Evolutionary conservation across 768 basidiomycete genomes (phyloP), one percentile per base, ranked within the genome.

Genomic region (Lactarius akahatsu): DNA sequence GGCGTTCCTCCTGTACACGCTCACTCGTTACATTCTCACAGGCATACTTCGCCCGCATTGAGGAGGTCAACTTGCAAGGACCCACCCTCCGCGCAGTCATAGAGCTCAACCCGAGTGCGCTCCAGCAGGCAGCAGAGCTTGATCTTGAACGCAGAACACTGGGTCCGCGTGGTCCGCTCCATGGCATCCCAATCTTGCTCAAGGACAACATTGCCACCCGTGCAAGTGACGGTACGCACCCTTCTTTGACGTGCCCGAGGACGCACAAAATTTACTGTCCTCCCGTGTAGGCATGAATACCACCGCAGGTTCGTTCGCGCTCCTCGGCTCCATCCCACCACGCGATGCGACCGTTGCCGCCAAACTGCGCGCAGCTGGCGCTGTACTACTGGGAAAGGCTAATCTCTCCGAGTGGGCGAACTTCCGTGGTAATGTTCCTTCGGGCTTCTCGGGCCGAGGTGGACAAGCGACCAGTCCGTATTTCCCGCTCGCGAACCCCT

Each of bases 391-490:
- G 13, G 80, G 79, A 1, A 81, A 82, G 65, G 72, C 81, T 13
- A 77, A 74, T 40, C 73, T 81, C 64, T 79, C 77, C 16, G 80
- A 82, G 69, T 82, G 80, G 78, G 77, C 81, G 10, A 63, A 76
- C 65, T 79, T 73, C 62, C 77, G 82, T 34, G 80, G 77, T 0
- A 50, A 38, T 13, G 69, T 80, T 1, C 74, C 80, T 4, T 69
- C 74, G 18, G 83, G 82, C n/a, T 84, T 79, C 71, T 82, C 82
- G 20, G 79, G 78, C 9, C 77, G 80, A 11, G 81, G 81, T 4
- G 83, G 83, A 9, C 83, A 82, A 72, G 72, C 74, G 0, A 77
- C 76, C 7, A 73, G 72, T 47, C 76, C 81, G 1, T 84, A 81
- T 68, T 79, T 77, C 50, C 82, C 80, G 20, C 72, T 75, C n/a